Evolutionary conservation across 208 protist genomes (phyloP).

Genomic region (Crithidia bombi): DNA sequence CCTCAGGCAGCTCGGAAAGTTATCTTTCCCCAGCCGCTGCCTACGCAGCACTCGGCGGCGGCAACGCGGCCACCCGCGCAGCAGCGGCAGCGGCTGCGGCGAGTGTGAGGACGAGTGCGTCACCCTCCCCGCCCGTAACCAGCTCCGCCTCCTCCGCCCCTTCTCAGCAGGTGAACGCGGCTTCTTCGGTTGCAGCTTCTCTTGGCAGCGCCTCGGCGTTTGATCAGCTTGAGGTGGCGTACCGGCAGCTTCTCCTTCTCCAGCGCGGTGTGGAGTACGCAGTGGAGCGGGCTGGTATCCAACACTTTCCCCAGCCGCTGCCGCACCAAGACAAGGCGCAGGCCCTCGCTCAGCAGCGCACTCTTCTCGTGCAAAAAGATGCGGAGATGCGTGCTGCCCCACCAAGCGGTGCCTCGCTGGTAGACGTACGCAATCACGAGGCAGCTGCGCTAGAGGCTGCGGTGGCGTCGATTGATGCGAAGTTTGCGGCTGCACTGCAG

Average conservation of each 20-base stretch:
- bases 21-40: slow-evolving; percentile 8
- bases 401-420: slow-evolving; percentile 32
- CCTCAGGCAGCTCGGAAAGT: slow-evolving; percentile 4
- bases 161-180: neutral
- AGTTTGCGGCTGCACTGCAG: slow-evolving; percentile 36
- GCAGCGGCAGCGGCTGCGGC: neutral
- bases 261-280: slow-evolving; percentile 29
- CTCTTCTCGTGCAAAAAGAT: slow-evolving; percentile 44
- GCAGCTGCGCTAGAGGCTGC: slow-evolving; percentile 30
- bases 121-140: neutral
- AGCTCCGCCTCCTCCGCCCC: neutral
- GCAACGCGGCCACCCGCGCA: neutral
- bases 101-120: neutral
- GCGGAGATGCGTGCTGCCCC: slow-evolving; percentile 39
- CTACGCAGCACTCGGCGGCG: slow-evolving; percentile 8
- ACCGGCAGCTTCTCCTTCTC: slow-evolving; percentile 30
- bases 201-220: slow-evolving; percentile 13
- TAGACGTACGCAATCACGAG: slow-evolving; percentile 30
- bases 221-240: slow-evolving; percentile 36
- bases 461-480: slow-evolving; percentile 33
- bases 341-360: slow-evolving; percentile 42
- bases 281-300: slow-evolving; percentile 18
- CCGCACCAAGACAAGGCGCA: slow-evolving; percentile 43
- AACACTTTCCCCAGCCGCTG: slow-evolving; percentile 37
- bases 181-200: neutral